These are phyloP conservation scores for Noccaea caerulescens DNA, from an alignment of 345 rosid species.

Conservation along the genomic window DNA sequence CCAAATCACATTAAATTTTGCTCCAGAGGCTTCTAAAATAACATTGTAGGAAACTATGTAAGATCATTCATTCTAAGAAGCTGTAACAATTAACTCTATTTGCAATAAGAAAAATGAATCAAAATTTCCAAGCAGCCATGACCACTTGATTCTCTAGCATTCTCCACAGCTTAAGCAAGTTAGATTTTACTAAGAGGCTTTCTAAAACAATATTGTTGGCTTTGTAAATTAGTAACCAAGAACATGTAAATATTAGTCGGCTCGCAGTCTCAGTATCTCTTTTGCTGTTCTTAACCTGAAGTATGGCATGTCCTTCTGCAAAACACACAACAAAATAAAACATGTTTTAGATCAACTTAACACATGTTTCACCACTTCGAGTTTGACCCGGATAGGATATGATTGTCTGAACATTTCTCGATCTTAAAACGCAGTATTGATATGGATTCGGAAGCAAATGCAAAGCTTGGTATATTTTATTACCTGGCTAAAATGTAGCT, in stretches of 20 bases:
- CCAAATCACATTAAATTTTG: not conserved
- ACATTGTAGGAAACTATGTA: too few species aligned
- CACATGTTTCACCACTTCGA: conserved; percentile 8
- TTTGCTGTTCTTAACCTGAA: conserved; percentile 87
- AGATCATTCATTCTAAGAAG: too few species aligned
- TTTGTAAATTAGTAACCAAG: conserved; percentile 1
- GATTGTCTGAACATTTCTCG: too few species aligned
- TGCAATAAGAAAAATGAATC: too few species aligned
- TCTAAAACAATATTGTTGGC: not conserved
- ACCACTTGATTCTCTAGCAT: too few species aligned
- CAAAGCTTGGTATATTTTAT: not conserved
- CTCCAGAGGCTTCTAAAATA: not conserved
- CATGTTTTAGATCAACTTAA: conserved; percentile 2
- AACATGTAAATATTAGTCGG: conserved; percentile 49
- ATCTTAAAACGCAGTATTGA: not conserved
- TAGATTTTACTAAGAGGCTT: not conserved
- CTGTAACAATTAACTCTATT: too few species aligned
- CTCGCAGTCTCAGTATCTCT: conserved; percentile 80
- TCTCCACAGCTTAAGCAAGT: too few species aligned
- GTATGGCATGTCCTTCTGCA: conserved; percentile 83
- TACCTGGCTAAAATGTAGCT: conserved; percentile 85
- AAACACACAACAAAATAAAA: not conserved
- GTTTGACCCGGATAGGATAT: too few species aligned
- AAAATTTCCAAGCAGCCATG: too few species aligned
- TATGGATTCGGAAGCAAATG: not conserved